phyloP scores from a whole-genome alignment of 2,329 filamentous ascomycete genomes.

The Amylocarpus encephaloides region DNA sequence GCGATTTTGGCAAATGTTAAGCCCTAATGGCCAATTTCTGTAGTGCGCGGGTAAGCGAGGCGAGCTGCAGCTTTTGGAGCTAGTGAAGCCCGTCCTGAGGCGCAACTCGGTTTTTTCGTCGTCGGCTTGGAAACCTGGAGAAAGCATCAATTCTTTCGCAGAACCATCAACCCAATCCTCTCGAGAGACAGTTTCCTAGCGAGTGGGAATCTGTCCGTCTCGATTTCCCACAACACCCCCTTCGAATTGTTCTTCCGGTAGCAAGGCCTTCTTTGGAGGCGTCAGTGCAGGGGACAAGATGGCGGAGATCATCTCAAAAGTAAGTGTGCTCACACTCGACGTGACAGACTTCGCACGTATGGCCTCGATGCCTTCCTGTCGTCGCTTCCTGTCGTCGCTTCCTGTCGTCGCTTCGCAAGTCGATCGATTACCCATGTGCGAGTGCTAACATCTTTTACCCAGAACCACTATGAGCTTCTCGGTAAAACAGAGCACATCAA shows the following conservation, averaged over 20 bases:
- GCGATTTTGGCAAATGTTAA: background rate
- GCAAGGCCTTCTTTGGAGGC: conserved; percentile 35
- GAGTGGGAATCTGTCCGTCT: conserved; percentile 33
- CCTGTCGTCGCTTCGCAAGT: background rate
- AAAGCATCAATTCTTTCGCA: conserved; percentile 8
- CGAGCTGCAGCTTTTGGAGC: background rate
- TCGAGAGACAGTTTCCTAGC: conserved; percentile 35
- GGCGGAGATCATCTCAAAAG: conserved; percentile 34
- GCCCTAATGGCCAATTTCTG: background rate
- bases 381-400: background rate
- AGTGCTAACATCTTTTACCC: conserved; percentile 34
- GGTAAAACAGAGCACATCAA: conserved; percentile 53
- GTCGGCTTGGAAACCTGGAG: background rate
- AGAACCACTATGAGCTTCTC: conserved; percentile 99
- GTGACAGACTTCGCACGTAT: background rate
- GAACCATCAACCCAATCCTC: conserved; percentile 13
- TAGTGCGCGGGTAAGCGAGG: background rate
- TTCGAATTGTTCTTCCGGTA: conserved; percentile 34
- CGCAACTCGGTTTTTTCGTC: conserved; percentile 2
- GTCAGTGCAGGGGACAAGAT: conserved; percentile 33
- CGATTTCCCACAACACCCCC: conserved; percentile 21
- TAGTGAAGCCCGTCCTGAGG: conserved; percentile 2
- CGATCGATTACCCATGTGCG: conserved; percentile 15
- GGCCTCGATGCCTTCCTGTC: background rate
- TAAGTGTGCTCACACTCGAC: conserved; percentile 16